These are phyloP conservation scores for Teunomyces cretensis DNA, from an alignment of 805 yeast species.

Conservation along the genomic window DNA sequence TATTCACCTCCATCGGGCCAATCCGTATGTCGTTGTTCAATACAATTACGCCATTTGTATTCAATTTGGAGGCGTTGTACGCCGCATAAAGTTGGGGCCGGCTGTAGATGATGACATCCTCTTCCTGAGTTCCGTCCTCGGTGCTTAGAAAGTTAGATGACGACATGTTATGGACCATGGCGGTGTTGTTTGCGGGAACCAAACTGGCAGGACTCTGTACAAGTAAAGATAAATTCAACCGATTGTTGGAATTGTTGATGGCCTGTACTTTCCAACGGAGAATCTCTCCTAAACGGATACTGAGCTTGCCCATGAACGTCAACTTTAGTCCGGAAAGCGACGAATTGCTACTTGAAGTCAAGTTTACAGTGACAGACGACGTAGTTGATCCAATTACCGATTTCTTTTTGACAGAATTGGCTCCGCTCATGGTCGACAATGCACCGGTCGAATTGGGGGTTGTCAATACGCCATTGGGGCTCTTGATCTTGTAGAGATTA, in stretches of 20 bases:
- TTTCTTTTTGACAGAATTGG: conserved; percentile 8
- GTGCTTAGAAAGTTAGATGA: conserved; percentile 18
- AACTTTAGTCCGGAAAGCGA: conserved; percentile 44
- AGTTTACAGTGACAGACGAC: conserved; percentile 37
- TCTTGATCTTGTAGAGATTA: conserved; percentile 17
- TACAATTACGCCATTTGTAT: conserved; percentile 57
- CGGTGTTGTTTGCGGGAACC: conserved; percentile 10
- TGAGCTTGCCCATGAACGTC: conserved; percentile 62
- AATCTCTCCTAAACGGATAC: conserved; percentile 57
- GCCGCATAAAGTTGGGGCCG: conserved; percentile 24
- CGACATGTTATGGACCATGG: conserved; percentile 10
- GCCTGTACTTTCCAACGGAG: conserved; percentile 67
- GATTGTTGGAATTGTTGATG: conserved; percentile 55
- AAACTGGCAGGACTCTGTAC: conserved; percentile 27
- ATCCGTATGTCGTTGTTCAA: conserved; percentile 65
- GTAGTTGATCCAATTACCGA: conserved; percentile 13
- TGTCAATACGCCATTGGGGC: conserved; percentile 6
- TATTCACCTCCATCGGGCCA: conserved; percentile 59
- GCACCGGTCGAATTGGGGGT: conserved; percentile 3
- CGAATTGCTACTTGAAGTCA: conserved; percentile 27
- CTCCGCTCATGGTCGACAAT: conserved; percentile 2
- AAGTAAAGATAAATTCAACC: conserved; percentile 51
- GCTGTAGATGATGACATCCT: conserved; percentile 18
- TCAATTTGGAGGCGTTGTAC: conserved; percentile 40
- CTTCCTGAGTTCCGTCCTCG: conserved; percentile 7